Evolutionary conservation across 352 stramenopile genomes (phyloP), one percentile per base, ranked within the genome.

Genomic region (Aphanomyces cochlioides): DNA sequence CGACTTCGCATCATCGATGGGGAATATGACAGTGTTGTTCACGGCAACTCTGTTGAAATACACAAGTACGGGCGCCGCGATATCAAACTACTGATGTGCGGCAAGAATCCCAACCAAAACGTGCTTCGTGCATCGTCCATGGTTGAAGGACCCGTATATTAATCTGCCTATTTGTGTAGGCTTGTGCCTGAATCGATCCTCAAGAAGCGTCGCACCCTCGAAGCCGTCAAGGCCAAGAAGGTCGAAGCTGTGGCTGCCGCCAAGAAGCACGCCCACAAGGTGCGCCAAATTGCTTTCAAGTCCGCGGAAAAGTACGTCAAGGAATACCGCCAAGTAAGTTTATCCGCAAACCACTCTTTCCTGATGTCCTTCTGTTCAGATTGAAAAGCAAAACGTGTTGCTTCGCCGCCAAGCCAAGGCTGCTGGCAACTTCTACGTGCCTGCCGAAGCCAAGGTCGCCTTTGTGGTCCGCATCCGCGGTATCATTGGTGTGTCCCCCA

Each of bases 401-500:
- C 90, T 99, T 66, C 93, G 96, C 73, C 96, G 97, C 72, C 90
- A 98, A 78, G 97, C 97, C 74, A 99, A 99, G 75, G 74, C 82
- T 56, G 84, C 81, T 7, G 96, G 96, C 78, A 97, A 98, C 85
- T 98, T 98, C 83, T 99, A 91, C 83, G 96, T 99, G 71, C 95
- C 97, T 45, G 85, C 96, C 38, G 93, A 99, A 84, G 92, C 96
- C 70, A 99, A 99, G 90, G 81, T 99, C 69, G 95, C 95, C 59
- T 92, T 99, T 69, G 96, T 99, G 72, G 93, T 99, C 74, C 96
- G 97, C 79, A 99, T 99, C 77, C 94, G 97, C 67, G 97, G 97
- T 99, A 99, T 98, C 88, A 99, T 96, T 63, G 88, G 88, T 66
- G 87, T 96, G 68, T 94, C 88, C 70, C 88, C 88, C 28, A 96